Percentiles rank a stretch among this genome's conserved stretches.
These are phyloP conservation scores for Zymoseptoria crescenta DNA, from an alignment of 2,329 filamentous ascomycete genomes.

Conservation along the genomic window DNA sequence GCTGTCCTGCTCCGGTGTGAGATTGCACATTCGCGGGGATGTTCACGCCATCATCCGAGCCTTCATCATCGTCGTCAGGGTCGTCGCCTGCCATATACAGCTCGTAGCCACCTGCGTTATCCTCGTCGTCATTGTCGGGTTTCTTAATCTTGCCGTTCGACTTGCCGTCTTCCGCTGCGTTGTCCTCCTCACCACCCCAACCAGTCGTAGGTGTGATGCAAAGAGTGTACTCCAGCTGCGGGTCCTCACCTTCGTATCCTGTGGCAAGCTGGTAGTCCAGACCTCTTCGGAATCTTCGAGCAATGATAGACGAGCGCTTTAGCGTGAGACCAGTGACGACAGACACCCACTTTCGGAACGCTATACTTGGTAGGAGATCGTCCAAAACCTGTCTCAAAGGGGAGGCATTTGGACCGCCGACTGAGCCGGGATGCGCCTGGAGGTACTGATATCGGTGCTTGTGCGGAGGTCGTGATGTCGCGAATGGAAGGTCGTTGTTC, in stretches of 20 bases:
- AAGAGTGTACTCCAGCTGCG: constrained; percentile 79
- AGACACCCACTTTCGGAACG: constrained; percentile 85
- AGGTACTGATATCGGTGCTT: constrained; percentile 91
- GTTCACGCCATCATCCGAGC: constrained; percentile 32
- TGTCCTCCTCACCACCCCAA: constrained; percentile 67
- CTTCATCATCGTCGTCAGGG: constrained; percentile 57
- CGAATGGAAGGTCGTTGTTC: constrained; percentile 19
- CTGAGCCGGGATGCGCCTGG: constrained; percentile 18
- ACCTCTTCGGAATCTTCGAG: constrained; percentile 77
- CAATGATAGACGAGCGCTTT: constrained; percentile 67
- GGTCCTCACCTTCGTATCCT: constrained; percentile 62
- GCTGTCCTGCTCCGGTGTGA: constrained; percentile 41
- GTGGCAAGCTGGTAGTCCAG: constrained; percentile 90
- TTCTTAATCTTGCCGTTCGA: constrained; percentile 25
- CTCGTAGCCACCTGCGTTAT: constrained; percentile 65
- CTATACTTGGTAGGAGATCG: constrained; percentile 70
- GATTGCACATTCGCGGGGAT: constrained; percentile 29
- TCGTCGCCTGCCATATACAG: constrained; percentile 86
- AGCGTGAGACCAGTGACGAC: constrained; percentile 70
- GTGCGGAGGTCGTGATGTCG: constrained; percentile 69
- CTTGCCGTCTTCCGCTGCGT: constrained; percentile 38
- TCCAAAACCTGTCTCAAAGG: constrained; percentile 71
- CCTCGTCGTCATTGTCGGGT: constrained; percentile 45
- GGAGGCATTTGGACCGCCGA: constrained; percentile 29
- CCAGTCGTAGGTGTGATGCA: constrained; percentile 76